Evolutionary conservation across 495 filamentous ascomycete species (phyloP), one percentile per base, ranked within the genome.

Genomic region (Chaetomium fimeti): DNA sequence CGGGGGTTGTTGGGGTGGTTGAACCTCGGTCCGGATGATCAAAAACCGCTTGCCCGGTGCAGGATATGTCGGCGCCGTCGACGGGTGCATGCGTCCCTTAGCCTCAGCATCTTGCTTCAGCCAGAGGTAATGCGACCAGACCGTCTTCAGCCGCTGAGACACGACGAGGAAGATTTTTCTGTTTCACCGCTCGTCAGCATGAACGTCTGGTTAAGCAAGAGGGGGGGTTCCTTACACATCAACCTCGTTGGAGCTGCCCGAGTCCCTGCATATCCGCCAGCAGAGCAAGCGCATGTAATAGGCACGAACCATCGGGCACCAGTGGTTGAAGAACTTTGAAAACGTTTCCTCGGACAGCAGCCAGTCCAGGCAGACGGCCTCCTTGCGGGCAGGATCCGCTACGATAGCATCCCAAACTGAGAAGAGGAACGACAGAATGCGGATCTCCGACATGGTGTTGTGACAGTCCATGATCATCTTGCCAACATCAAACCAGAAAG

Each of bases 241-340:
- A 49, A 88, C 71, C 38, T 84, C 80, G 42, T 85, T 85, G 9
- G 84, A 81, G 54, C 84, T 85, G 6, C 87, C 90, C 64, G 88
- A 86, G 71, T 89, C 91, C 62, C 94, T 82, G 62, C 88, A 94
- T 15, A 98, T 71, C 45, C 95, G 87, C 94, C 94, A 98, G 76
- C 93, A 96, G 18, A 97, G 74, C 42, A 98, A 74, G 43, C 94
- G 91, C 86, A 97, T 94, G 71, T 88, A 98, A 75, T 98, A 98
- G 20, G 92, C 90, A 64, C 94, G 85, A 29, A 97, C 92, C 94
- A 98, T 97, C 2, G 94, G 94, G 76, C 93, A 97, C 94, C 94
- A 98, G 72, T 97, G 92, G 71, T 88, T 92, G 78, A 98, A 98
- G 67, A 92, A 87, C 62, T 85, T 87, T 55, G 91, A 86, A 74